phyloP scores from a whole-genome alignment of 768 basidiomycete species.

The Tricholoma bakamatsutake region DNA sequence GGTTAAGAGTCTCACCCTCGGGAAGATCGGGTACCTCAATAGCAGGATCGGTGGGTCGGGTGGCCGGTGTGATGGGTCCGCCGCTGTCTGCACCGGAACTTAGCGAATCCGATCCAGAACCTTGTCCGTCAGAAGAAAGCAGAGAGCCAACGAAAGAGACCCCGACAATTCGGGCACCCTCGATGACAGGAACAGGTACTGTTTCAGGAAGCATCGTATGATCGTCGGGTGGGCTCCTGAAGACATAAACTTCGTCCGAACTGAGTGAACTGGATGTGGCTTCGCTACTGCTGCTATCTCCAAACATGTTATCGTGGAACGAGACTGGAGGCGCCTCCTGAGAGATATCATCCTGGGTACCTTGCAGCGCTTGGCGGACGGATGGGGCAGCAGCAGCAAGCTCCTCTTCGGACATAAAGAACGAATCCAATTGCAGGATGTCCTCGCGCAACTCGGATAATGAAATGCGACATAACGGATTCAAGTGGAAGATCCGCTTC shows the following conservation, averaged over 20 bases:
- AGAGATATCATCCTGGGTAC: conserved; percentile 6
- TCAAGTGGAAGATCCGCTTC: conserved; percentile 64
- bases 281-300: conserved; percentile 1
- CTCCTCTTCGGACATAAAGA: conserved; percentile 54
- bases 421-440: conserved; percentile 50
- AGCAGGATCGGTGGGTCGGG: conserved; percentile 33
- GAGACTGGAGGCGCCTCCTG: conserved; percentile 2
- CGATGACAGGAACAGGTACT: conserved; percentile 8
- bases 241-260: conserved; percentile 33
- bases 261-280: conserved; percentile 17
- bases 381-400: conserved; percentile 24
- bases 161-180: neutral
- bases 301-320: neutral
- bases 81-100: conserved; percentile 31
- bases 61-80: conserved; percentile 45
- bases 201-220: conserved; percentile 14
- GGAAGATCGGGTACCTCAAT: conserved; percentile 38
- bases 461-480: conserved; percentile 57
- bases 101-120: conserved; percentile 13
- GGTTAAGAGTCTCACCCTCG: conserved; percentile 31
- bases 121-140: conserved; percentile 8
- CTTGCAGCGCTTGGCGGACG: conserved; percentile 15
- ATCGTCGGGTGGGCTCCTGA: conserved; percentile 27
- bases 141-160: neutral
- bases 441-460: conserved; percentile 53